Conservation (phyloP, 2,329 filamentous ascomycete species). For the Neopestalotiopsis rosae region DNA sequence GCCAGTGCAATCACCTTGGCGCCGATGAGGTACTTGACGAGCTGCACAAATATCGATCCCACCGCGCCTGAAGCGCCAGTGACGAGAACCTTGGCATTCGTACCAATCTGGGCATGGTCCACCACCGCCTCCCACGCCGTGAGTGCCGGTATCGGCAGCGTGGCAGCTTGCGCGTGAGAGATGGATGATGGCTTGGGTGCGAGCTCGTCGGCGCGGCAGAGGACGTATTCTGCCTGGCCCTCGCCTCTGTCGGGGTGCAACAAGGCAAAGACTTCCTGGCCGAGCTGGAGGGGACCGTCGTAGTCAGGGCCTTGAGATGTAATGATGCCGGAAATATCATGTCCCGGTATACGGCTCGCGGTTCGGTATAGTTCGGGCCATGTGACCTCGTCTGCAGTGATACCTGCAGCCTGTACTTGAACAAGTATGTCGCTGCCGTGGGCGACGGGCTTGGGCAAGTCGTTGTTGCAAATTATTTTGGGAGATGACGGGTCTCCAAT, state of each 20-base stretch:
- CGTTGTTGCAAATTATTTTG: slow-evolving; percentile 22
- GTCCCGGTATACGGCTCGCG: slow-evolving; percentile 37
- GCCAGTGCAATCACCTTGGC: slow-evolving; percentile 36
- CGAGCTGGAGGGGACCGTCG: neutral
- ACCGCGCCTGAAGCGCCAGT: slow-evolving; percentile 39
- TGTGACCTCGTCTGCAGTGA: slow-evolving; percentile 40
- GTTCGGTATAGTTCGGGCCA: slow-evolving; percentile 40
- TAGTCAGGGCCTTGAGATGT: slow-evolving; percentile 27
- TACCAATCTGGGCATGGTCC: slow-evolving; percentile 17
- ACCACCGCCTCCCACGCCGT: slow-evolving; percentile 37
- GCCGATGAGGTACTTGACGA: slow-evolving; percentile 27
- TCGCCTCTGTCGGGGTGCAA: slow-evolving; percentile 26
- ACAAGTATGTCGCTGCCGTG: slow-evolving; percentile 32
- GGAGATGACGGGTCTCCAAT: slow-evolving; percentile 29
- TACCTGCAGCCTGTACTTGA: slow-evolving; percentile 37
- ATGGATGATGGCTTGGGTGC: slow-evolving; percentile 28
- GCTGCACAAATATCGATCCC: slow-evolving; percentile 35
- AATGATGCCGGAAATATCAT: slow-evolving; percentile 42
- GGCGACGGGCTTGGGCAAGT: slow-evolving; percentile 26
- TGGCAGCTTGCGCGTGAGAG: slow-evolving; percentile 32
- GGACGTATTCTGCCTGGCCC: slow-evolving; percentile 33
- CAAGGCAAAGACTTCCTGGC: slow-evolving; percentile 36
- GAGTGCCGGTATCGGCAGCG: slow-evolving; percentile 37
- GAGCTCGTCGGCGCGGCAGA: slow-evolving; percentile 24
- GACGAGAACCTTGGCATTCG: slow-evolving; percentile 28